Conservation (phyloP, 2,329 filamentous ascomycete species). For the Shiraia sp. region DNA sequence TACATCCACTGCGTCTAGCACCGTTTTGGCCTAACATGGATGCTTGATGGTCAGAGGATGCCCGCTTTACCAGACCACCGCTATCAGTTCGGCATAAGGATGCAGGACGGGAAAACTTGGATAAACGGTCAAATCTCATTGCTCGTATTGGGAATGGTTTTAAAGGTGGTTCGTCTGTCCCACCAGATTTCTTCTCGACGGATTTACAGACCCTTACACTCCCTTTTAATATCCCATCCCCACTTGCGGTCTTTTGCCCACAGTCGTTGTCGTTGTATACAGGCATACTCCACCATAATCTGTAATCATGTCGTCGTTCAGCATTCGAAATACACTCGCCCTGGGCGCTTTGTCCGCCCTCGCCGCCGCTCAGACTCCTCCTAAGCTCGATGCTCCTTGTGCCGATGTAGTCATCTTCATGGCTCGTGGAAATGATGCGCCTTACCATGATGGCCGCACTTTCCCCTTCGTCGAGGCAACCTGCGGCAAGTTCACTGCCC, state of each 20-base stretch:
- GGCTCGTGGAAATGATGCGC: conserved; percentile 27
- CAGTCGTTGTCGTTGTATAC: not conserved
- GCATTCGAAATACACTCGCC: conserved; percentile 4
- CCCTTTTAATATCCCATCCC: conserved; percentile 1
- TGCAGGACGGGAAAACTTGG: not conserved
- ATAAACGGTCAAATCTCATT: not conserved
- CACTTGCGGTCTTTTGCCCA: not conserved
- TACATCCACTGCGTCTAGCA: too few species aligned
- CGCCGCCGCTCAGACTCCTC: conserved; percentile 15
- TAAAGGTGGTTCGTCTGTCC: not conserved
- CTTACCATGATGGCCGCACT: conserved; percentile 24
- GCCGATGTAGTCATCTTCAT: conserved; percentile 27
- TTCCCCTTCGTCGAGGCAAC: conserved; percentile 22
- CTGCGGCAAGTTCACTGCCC: conserved; percentile 22
- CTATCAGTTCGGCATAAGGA: not conserved
- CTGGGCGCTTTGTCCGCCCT: conserved; percentile 1
- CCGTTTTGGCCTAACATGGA: too few species aligned
- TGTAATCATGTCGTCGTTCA: conserved; percentile 1
- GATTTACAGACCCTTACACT: not conserved
- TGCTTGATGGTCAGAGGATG: not conserved
- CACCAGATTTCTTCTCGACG: not conserved
- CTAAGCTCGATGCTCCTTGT: conserved; percentile 24
- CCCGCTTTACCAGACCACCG: not conserved
- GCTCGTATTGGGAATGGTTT: conserved; percentile 1
- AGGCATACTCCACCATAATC: not conserved